phyloP scores from a whole-genome alignment of 2,329 filamentous ascomycete species.

The Neofusicoccum parvum region DNA sequence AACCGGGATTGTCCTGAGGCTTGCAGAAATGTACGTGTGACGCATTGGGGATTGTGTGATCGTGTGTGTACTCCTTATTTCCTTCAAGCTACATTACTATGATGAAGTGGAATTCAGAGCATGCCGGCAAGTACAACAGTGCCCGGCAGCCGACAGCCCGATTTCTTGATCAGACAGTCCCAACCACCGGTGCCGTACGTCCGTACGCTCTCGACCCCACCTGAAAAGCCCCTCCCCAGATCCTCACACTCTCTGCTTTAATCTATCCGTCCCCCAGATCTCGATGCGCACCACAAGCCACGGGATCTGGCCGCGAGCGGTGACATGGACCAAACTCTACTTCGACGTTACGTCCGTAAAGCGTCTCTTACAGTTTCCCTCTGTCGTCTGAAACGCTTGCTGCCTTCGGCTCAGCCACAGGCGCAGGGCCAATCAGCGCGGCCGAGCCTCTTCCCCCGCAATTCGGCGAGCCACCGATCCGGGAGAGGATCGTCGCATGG shows the following conservation, averaged over 20 bases:
- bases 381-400: not conserved
- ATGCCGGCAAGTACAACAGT: too few relatives aligned
- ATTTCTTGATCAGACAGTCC: too few relatives aligned
- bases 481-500: not conserved
- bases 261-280: not conserved
- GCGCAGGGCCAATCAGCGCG: not conserved
- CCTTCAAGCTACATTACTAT: too few relatives aligned
- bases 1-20: too few relatives aligned
- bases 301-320: not conserved
- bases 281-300: not conserved
- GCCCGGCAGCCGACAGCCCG: too few relatives aligned
- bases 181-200: too few relatives aligned
- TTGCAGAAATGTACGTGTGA: too few relatives aligned
- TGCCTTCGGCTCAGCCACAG: not conserved
- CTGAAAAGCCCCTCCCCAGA: not conserved
- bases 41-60: too few relatives aligned
- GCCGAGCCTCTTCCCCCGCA: not conserved
- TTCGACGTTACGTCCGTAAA: constrained; percentile 26
- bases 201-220: not conserved
- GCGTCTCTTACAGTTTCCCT: not conserved
- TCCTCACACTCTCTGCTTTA: not conserved
- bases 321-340: not conserved
- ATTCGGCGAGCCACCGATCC: not conserved
- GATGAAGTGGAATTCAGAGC: too few relatives aligned
- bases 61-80: too few relatives aligned